phyloP scores from a whole-genome alignment of 345 rosid genomes.

The Citrus sp. region DNA sequence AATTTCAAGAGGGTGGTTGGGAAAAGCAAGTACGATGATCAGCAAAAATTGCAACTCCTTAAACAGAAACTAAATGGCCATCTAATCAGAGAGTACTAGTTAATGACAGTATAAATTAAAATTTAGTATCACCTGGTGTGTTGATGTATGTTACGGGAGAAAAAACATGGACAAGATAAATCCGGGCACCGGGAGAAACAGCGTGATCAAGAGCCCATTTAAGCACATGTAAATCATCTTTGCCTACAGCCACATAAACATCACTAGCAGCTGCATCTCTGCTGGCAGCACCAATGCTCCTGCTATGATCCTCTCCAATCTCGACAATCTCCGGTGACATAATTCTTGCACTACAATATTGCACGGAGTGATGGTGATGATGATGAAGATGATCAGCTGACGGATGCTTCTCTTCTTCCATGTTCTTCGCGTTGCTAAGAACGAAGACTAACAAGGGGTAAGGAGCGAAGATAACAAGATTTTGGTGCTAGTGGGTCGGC shows the following conservation, averaged over 20 bases:
- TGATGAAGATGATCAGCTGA: conserved; percentile 7
- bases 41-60: not conserved
- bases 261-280: conserved; percentile 25
- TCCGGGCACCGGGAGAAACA: conserved; percentile 35
- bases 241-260: conserved; percentile 66
- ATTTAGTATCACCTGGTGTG: conserved; percentile 45
- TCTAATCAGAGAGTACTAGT: not conserved
- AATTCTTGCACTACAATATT: conserved; percentile 20
- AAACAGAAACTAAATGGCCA: not conserved
- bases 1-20: not conserved
- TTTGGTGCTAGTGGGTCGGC: conserved; percentile 20
- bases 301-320: conserved; percentile 48
- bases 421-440: not conserved
- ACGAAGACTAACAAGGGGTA: not conserved
- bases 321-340: conserved; percentile 62
- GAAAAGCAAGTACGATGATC: not conserved
- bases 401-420: conserved; percentile 23
- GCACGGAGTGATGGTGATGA: conserved; percentile 7
- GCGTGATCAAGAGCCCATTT: conserved; percentile 58
- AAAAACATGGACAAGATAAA: conserved; percentile 58
- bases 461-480: conserved; percentile 35
- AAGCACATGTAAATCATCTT: conserved; percentile 49
- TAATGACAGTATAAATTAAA: not conserved
- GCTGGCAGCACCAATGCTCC: conserved; percentile 13
- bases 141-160: conserved; percentile 49